These are phyloP conservation scores for Caryopteris hybrid DNA, from an alignment of 305 asterid genomes.

Conservation along the genomic window DNA sequence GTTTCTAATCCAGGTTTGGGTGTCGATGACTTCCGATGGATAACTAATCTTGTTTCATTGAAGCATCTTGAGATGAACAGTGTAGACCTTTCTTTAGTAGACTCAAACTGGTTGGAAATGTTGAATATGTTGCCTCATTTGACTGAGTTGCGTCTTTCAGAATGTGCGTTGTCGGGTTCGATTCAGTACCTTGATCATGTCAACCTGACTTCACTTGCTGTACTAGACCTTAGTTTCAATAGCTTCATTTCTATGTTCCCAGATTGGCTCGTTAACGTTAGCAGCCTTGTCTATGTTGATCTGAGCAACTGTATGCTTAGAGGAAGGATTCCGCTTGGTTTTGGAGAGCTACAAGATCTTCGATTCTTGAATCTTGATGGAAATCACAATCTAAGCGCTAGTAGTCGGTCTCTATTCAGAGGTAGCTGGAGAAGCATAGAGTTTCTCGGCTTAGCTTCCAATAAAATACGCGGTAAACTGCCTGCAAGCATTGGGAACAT, in stretches of 20 bases:
- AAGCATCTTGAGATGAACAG: conserved; percentile 39
- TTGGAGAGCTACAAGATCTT: conserved; percentile 30
- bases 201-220: conserved; percentile 44
- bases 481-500: conserved; percentile 34
- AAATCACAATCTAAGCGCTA: conserved; percentile 40
- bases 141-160: conserved; percentile 35
- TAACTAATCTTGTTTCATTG: conserved; percentile 36
- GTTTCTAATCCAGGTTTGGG: conserved; percentile 29
- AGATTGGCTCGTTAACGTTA: conserved; percentile 42
- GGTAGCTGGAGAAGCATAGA: conserved; percentile 41
- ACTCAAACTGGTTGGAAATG: conserved; percentile 33
- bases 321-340: conserved; percentile 47
- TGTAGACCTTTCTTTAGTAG: conserved; percentile 39
- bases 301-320: conserved; percentile 29
- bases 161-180: conserved; percentile 33
- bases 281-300: conserved; percentile 38
- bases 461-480: conserved; percentile 36
- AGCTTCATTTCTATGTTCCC: conserved; percentile 39
- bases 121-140: conserved; percentile 37
- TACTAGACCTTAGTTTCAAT: conserved; percentile 39
- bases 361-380: conserved; percentile 31
- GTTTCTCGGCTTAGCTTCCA: conserved; percentile 28
- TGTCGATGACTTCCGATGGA: conserved; percentile 35
- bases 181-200: conserved; percentile 23
- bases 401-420: conserved; percentile 22